phyloP scores from a whole-genome alignment of 2,329 filamentous ascomycete genomes.

The Fusarium pseudonygamai region DNA sequence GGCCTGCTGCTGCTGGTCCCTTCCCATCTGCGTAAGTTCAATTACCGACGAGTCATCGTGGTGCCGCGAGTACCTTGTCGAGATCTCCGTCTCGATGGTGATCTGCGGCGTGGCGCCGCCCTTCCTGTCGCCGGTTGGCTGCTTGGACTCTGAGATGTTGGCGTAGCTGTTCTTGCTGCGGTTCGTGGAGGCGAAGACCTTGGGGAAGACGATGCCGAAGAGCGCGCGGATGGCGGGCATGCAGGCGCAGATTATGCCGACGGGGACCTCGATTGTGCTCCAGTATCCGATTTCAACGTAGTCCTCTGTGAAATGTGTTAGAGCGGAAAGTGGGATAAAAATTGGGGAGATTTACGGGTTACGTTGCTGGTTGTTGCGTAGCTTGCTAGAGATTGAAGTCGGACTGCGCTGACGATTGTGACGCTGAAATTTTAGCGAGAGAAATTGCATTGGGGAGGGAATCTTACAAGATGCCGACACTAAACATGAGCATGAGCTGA shows the following conservation, averaged over 20 bases:
- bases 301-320: constrained; percentile 29
- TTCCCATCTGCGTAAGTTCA: constrained; percentile 1
- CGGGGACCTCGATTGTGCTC: constrained; percentile 45
- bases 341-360: not conserved
- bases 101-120: not conserved
- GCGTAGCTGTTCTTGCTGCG: constrained; percentile 19
- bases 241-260: constrained; percentile 45
- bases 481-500: constrained; percentile 25
- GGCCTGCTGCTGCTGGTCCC: not conserved
- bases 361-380: constrained; percentile 22
- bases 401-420: constrained; percentile 12
- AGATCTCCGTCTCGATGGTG: not conserved
- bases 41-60: not conserved
- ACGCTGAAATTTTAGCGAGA: not conserved
- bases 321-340: not conserved
- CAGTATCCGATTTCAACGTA: constrained; percentile 40
- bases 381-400: constrained; percentile 4
- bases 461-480: constrained; percentile 12
- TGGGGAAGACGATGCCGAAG: constrained; percentile 28
- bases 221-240: constrained; percentile 40
- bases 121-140: not conserved
- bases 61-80: not conserved
- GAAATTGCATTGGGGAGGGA: accelerated
- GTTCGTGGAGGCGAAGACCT: constrained; percentile 21
- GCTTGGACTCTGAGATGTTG: constrained; percentile 11